Conservation (phyloP, 1,284 basidiomycete species). For the Ustilago xerochloae region DNA sequence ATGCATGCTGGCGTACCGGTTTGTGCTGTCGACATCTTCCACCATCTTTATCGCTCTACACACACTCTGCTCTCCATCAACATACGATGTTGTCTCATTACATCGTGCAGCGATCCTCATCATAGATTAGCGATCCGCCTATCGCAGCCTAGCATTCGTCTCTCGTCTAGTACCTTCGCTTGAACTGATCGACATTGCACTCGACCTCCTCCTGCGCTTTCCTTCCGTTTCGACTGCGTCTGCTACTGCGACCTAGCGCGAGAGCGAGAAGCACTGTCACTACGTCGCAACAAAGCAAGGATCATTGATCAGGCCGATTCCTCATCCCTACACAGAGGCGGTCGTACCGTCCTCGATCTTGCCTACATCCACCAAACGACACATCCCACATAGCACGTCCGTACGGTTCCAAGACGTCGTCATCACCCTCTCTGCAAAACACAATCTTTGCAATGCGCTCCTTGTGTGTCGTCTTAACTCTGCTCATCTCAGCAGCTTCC, state of each 20-base stretch:
- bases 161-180: neutral
- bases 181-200: neutral
- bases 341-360: neutral
- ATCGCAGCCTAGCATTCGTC: neutral
- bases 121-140: neutral
- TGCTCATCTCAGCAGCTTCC: neutral
- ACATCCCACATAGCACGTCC: neutral
- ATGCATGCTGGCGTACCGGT: too few relatives aligned
- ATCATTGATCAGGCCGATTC: too few relatives aligned
- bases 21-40: too few relatives aligned
- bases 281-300: too few relatives aligned
- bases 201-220: neutral
- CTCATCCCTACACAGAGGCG: neutral
- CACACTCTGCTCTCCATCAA: too few relatives aligned
- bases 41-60: too few relatives aligned
- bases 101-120: too few relatives aligned
- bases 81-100: too few relatives aligned
- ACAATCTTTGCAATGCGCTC: constrained; percentile 15
- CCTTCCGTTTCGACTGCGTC: neutral
- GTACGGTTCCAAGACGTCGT: too few relatives aligned
- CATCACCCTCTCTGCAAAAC: neutral
- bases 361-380: neutral
- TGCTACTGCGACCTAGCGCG: too few relatives aligned
- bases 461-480: neutral
- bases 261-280: too few relatives aligned